Evolutionary conservation across 192 early-diverging fungal species (phyloP), one percentile per base, ranked within the genome.

Genomic region (Backusella parvicylindrica): DNA sequence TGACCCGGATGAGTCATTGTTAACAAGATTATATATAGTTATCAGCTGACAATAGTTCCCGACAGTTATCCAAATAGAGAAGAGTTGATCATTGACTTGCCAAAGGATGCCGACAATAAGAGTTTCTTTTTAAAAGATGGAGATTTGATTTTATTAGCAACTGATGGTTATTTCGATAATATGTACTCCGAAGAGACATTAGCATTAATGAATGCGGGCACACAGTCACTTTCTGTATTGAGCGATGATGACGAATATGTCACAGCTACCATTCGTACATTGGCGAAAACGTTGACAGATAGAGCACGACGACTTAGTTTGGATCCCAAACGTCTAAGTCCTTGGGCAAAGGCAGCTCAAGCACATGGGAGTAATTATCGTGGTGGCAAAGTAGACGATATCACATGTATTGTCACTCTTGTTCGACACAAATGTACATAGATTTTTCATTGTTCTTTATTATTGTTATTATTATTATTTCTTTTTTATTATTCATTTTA

Each of bases 161-260:
- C 88, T 1, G 88, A 89, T 72, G 88, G 88, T 7, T 89, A 86
- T 76, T 89, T 85, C 76, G 88, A 89, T 70, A 89, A 89, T 83
- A 86, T 89, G 4, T 89, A 82, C 68, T 73, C 86, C 16, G 68
- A 83, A n/a, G 88, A 89, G 60, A 84, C 88, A 1, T 78, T 89
- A 16, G 74, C 82, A 32, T 67, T 89, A 30, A 83, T 89, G 7
- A 84, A 89, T 68, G 47, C 69, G 2, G 82, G 84, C 63, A 68
- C 50, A 64, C 35, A 38, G 13, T 33, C 47, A 32, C 26, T 79
- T 53, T 31, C 53, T 6, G 38, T 69, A 60, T 4, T 9, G 21
- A 16, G 12, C 1, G 73, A 71, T 9, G 68, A 78, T 13, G 73
- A 77, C 41, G 84, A 83, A 33, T 80, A 83, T 26, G 68, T 81